Conservation (phyloP, 495 filamentous ascomycete genomes). For the Amorphotheca resinae region DNA sequence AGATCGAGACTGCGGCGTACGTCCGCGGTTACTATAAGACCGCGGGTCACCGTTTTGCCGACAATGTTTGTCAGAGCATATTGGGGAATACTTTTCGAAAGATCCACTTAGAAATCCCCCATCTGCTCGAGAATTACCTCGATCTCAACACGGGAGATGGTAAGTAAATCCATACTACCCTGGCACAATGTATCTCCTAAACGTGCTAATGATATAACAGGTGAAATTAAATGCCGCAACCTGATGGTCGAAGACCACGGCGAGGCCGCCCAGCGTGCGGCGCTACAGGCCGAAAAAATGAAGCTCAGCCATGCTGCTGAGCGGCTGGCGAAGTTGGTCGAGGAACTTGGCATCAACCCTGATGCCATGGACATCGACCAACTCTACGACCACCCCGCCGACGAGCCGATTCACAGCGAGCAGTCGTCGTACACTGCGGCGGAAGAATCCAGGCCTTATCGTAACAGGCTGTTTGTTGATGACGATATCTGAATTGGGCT, state of each 20-base stretch:
- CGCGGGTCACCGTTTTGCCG: conserved; percentile 36
- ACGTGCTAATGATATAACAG: not conserved
- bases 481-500: too few relatives aligned
- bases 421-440: too few relatives aligned
- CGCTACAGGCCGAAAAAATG: not conserved
- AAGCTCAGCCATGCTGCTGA: not conserved
- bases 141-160: conserved; percentile 6
- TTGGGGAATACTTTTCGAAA: conserved; percentile 31
- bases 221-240: not conserved
- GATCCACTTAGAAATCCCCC: conserved; percentile 22
- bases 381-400: not conserved
- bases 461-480: too few relatives aligned
- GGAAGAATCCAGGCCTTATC: too few relatives aligned
- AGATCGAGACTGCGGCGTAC: conserved; percentile 35
- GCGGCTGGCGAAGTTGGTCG: not conserved
- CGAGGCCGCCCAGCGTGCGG: not conserved
- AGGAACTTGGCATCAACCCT: not conserved
- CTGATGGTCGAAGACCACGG: not conserved
- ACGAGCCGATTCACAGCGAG: not conserved
- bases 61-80: conserved; percentile 33
- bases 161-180: not conserved
- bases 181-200: not conserved
- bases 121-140: conserved; percentile 29
- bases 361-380: not conserved
- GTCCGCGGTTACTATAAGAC: conserved; percentile 41